Evolutionary conservation across 192 early-diverging fungal genomes (phyloP).

Genomic region (Jimgerdemannia flammicorona): DNA sequence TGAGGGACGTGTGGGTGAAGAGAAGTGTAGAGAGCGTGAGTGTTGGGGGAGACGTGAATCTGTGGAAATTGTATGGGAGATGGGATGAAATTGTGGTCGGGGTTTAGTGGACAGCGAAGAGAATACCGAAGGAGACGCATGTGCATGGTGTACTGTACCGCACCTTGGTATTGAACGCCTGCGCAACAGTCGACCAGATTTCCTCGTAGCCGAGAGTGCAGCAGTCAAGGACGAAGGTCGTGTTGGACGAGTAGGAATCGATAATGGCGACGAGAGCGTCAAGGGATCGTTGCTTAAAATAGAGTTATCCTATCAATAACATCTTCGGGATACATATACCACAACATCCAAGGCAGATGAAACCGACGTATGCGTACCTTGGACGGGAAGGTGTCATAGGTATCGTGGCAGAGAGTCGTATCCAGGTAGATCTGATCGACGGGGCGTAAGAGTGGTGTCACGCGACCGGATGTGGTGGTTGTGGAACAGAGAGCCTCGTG

Average conservation of each 20-base stretch:
- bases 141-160: background rate
- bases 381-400: constrained; percentile 29
- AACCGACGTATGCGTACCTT: constrained; percentile 17
- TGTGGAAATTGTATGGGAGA: background rate
- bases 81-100: background rate
- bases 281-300: constrained; percentile 17
- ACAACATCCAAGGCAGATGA: too few species aligned
- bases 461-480: background rate
- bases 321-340: too few species aligned
- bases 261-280: constrained; percentile 26
- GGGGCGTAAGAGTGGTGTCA: background rate
- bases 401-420: constrained; percentile 41
- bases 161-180: constrained; percentile 36
- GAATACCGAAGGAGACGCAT: too few species aligned
- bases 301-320: background rate
- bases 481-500: constrained; percentile 12
- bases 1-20: background rate
- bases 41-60: background rate
- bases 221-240: constrained; percentile 35
- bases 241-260: constrained; percentile 18
- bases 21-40: background rate
- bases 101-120: background rate
- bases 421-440: constrained; percentile 46
- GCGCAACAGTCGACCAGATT: constrained; percentile 36
- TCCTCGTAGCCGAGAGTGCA: constrained; percentile 48